A percentile compares a stretch with the other conserved stretches of the same genome.
phyloP scores from a whole-genome alignment of 1,284 basidiomycete species.

The Neotropicomus parvogracilis region DNA sequence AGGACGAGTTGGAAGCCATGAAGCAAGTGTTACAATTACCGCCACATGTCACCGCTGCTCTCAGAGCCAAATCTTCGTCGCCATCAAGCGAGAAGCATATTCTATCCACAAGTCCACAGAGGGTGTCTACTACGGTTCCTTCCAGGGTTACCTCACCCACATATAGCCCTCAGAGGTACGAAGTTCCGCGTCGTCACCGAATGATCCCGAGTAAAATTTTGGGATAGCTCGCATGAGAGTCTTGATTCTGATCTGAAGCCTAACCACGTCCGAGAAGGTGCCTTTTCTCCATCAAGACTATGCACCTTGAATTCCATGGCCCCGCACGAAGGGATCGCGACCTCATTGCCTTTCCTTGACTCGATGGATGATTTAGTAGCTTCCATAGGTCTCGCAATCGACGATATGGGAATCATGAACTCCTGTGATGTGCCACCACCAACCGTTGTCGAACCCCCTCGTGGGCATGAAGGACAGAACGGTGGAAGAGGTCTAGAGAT shows the following conservation, averaged over 20 bases:
- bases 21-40: slow-evolving; percentile 58
- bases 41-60: slow-evolving; percentile 46
- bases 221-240: slow-evolving; percentile 21
- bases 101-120: slow-evolving; percentile 4
- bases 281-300: slow-evolving; percentile 53
- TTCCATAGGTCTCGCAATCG: slow-evolving; percentile 35
- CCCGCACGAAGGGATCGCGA: slow-evolving; percentile 12
- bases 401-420: slow-evolving; percentile 36
- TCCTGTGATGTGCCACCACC: slow-evolving; percentile 36
- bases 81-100: slow-evolving; percentile 9
- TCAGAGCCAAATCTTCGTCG: slow-evolving; percentile 28
- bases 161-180: slow-evolving; percentile 25
- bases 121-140: neutral
- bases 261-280: slow-evolving; percentile 61
- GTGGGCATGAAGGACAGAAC: slow-evolving; percentile 27
- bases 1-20: slow-evolving; percentile 49
- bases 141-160: slow-evolving; percentile 5
- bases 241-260: slow-evolving; percentile 26
- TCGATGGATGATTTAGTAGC: slow-evolving; percentile 37
- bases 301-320: slow-evolving; percentile 33
- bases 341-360: slow-evolving; percentile 23
- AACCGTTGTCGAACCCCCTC: slow-evolving; percentile 38
- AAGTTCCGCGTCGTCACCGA: neutral
- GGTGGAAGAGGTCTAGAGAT: slow-evolving; percentile 30
- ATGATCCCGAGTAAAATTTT: neutral